phyloP scores from a whole-genome alignment of 768 basidiomycete genomes.

The Boletellus ananas region DNA sequence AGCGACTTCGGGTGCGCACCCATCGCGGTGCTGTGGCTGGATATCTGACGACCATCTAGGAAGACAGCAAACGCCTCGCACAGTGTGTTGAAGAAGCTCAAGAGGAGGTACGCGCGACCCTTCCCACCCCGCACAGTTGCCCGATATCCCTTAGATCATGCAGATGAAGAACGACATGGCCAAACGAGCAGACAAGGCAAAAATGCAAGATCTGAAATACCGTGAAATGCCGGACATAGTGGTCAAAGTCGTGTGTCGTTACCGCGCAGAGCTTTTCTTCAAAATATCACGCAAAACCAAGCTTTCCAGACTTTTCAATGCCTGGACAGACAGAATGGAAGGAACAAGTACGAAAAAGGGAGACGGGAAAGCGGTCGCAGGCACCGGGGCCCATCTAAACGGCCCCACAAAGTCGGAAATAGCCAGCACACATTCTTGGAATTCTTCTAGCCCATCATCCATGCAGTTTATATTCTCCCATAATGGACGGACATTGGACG shows the following conservation, averaged over 20 bases:
- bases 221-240: constrained; percentile 88
- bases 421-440: constrained; percentile 42
- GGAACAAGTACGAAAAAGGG: constrained; percentile 46
- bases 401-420: constrained; percentile 51
- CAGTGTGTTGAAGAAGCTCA: constrained; percentile 83
- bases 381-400: constrained; percentile 37
- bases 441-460: constrained; percentile 36
- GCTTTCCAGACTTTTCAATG: constrained; percentile 74
- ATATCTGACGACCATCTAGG: constrained; percentile 43
- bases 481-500: constrained; percentile 72
- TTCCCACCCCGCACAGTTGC: not conserved
- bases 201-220: constrained; percentile 74
- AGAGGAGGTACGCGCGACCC: constrained; percentile 55
- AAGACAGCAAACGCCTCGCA: constrained; percentile 78
- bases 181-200: constrained; percentile 75
- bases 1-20: constrained; percentile 69
- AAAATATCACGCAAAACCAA: constrained; percentile 91
- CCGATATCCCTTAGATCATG: constrained; percentile 46
- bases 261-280: constrained; percentile 89
- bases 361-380: constrained; percentile 30
- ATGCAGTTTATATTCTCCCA: constrained; percentile 87
- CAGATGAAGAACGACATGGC: constrained; percentile 83
- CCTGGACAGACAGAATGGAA: constrained; percentile 91
- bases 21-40: constrained; percentile 4
- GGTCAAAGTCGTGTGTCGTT: constrained; percentile 84